phyloP scores from a whole-genome alignment of 176 grass and related monocot species.

The Hsuehochloa calcarea region DNA sequence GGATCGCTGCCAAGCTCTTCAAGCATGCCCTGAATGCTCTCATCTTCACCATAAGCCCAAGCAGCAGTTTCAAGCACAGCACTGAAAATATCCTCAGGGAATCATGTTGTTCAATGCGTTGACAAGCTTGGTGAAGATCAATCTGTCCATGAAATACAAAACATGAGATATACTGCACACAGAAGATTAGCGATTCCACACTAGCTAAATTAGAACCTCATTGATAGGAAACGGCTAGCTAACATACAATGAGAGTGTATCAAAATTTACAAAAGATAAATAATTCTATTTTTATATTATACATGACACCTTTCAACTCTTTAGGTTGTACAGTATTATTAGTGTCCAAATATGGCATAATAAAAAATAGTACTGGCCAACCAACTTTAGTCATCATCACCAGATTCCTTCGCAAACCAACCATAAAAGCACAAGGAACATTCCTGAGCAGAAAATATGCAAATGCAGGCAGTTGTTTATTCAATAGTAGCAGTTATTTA shows the following conservation, averaged over 20 bases:
- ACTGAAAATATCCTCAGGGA: conserved; percentile 62
- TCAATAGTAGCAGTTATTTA: too few species aligned
- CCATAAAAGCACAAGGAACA: not conserved
- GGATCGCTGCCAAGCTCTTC: conserved; percentile 52
- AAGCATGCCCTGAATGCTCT: conserved; percentile 43
- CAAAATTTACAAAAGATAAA: not conserved
- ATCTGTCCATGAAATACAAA: conserved; percentile 44
- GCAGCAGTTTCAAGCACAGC: conserved; percentile 63
- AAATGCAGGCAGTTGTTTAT: not conserved
- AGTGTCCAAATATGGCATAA: not conserved
- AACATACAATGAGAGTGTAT: not conserved
- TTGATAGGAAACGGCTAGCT: not conserved
- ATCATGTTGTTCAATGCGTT: conserved; percentile 59
- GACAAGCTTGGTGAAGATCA: conserved; percentile 58
- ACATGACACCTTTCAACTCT: not conserved
- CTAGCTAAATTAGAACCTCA: not conserved
- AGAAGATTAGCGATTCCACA: not conserved
- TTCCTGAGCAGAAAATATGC: not conserved
- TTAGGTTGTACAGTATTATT: not conserved
- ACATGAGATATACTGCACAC: not conserved
- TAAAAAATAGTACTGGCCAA: not conserved
- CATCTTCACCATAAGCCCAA: conserved; percentile 46
- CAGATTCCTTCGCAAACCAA: not conserved
- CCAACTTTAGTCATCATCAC: not conserved
- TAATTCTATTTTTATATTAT: not conserved